Evolutionary conservation across 257 asterid genomes (phyloP), one percentile per base, ranked within the genome.

Genomic region (Capsicum rhomboideum): DNA sequence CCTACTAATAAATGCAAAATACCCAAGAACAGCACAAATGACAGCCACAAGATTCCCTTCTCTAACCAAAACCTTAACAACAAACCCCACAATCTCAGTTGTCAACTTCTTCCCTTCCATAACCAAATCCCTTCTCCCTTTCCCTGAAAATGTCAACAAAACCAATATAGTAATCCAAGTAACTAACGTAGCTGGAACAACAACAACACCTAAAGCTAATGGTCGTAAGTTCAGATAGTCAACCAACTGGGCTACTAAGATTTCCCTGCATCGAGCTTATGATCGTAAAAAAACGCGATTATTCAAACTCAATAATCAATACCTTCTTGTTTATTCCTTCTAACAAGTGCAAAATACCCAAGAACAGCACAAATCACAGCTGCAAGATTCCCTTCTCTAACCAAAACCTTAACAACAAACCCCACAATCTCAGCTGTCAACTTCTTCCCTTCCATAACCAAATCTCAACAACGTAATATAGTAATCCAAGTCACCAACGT

Each of bases 41-140:
- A 91, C 93, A 20, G 98, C 98, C 20, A 95, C 98, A 55, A 92
- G 83, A 67, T 95, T 95, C 78, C 98, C 98, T 84, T 95, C 98
- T 88, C 79, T 95, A 85, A 95, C 88, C 95, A 95, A 83, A 9
- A 92, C 94, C 90, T 61, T 95, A 6, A 85, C 85, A 34, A 92
- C 97, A 52, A 88, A 93, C 42, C 98, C 96, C 74, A 82, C 87
- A 50, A 95, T 93, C 82, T 95, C 98, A 80, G 86, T 96, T 83
- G 96, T 93, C 92, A 95, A 89, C 87, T 91, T 91, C 96, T 88
- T 92, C 8, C 97, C 98, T 84, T 95, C 98, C 78, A 88, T 54
- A 26, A 95, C 96, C 85, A 95, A 86, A 69, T 84, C 85, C 78
- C 88, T 91, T 82, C 96, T 90, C 23, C 97, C 95, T 87, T 95